A percentile compares a stretch with the other conserved stretches of the same genome.
Conservation (phyloP, 2,329 filamentous ascomycete species). For the Aureobasidium namibiae region DNA sequence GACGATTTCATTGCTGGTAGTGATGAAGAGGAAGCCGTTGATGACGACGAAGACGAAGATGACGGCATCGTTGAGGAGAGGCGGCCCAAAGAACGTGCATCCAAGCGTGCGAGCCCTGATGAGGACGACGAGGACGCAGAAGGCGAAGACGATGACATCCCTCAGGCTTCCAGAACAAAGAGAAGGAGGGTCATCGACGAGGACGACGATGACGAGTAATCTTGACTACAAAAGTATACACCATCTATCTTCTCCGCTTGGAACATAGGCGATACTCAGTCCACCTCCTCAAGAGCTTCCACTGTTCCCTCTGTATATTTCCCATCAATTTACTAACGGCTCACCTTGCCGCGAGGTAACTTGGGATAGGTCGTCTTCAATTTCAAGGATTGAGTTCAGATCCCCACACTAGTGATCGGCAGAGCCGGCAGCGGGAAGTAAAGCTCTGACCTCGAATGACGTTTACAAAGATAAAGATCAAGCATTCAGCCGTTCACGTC, state of each 20-base stretch:
- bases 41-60: slow-evolving; percentile 48
- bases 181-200: slow-evolving; percentile 38
- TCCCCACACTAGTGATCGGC: neutral
- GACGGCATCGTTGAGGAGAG: slow-evolving; percentile 35
- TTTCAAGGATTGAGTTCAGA: neutral
- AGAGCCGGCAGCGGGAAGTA: neutral
- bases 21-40: slow-evolving; percentile 50
- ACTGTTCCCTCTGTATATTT: neutral
- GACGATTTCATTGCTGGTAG: slow-evolving; percentile 72
- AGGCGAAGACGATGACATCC: slow-evolving; percentile 23
- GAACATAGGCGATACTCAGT: neutral
- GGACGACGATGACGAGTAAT: slow-evolving; percentile 35
- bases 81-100: slow-evolving; percentile 16
- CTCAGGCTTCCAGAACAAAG: slow-evolving; percentile 29
- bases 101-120: slow-evolving; percentile 21
- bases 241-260: neutral
- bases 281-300: neutral
- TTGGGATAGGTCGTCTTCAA: neutral
- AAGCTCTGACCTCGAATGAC: slow-evolving; percentile 8
- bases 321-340: neutral
- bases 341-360: too few species aligned
- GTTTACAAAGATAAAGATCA: neutral
- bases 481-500: neutral
- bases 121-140: slow-evolving; percentile 29
- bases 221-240: neutral